A percentile compares a stretch with the other conserved stretches of the same genome.
Evolutionary conservation across 225 moss, liverwort and hornwort genomes (phyloP).

Genomic region (Pseudoscleropodium purum): DNA sequence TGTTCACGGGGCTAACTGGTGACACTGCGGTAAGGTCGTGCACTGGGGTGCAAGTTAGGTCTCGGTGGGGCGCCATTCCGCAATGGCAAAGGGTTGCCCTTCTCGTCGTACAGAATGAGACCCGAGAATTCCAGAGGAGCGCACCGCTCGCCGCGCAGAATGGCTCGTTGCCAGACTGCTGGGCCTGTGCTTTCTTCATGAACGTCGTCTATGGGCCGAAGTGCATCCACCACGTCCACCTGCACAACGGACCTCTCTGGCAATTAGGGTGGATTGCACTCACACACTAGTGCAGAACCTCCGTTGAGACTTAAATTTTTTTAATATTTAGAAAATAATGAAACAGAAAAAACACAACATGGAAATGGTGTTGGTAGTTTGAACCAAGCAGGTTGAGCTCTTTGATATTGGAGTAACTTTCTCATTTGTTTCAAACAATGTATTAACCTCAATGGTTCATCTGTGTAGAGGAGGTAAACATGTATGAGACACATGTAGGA

Average conservation of each 20-base stretch:
- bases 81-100: conserved; percentile 29
- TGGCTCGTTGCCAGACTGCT: conserved; percentile 48
- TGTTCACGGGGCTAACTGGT: not conserved
- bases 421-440: not conserved
- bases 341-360: not conserved
- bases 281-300: not conserved
- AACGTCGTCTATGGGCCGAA: not conserved
- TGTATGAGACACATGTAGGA: not conserved
- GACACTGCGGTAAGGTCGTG: not conserved
- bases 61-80: not conserved
- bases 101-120: conserved; percentile 52
- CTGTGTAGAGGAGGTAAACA: not conserved
- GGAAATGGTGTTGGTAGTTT: not conserved
- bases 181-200: not conserved
- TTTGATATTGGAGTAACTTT: not conserved
- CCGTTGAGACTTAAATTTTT: not conserved
- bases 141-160: conserved; percentile 46
- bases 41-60: not conserved
- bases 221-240: conserved; percentile 43
- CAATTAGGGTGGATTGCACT: not conserved
- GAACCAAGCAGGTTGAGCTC: not conserved
- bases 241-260: not conserved
- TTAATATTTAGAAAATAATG: not conserved
- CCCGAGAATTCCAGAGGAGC: conserved; percentile 46
- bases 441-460: not conserved